These are phyloP conservation scores for Hymenoscyphus fructigenus DNA, from an alignment of 2,329 filamentous ascomycete species.

Conservation along the genomic window DNA sequence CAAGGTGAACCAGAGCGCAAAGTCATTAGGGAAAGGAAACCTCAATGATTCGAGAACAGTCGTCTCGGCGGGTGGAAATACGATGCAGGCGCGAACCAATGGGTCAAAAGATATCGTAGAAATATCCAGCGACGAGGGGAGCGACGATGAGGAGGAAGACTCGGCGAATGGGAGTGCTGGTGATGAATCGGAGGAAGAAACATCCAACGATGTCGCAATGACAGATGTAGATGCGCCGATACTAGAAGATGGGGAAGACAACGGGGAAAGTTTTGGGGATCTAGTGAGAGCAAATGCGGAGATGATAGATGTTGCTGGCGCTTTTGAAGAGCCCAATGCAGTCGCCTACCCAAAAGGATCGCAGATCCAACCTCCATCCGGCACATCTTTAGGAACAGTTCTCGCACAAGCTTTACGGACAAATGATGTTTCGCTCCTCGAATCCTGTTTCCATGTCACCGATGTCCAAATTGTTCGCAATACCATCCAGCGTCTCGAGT, in stretches of 20 bases:
- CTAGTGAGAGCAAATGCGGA: constrained; percentile 69
- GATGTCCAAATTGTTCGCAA: constrained; percentile 76
- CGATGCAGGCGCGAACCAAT: constrained; percentile 25
- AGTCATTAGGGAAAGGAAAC: constrained; percentile 47
- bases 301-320: constrained; percentile 71
- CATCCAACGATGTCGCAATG: constrained; percentile 37
- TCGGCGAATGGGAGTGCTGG: constrained; percentile 46
- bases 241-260: constrained; percentile 37
- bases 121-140: constrained; percentile 57
- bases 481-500: constrained; percentile 89
- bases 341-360: constrained; percentile 28
- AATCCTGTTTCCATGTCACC: constrained; percentile 83
- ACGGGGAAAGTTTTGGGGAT: constrained; percentile 72
- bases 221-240: constrained; percentile 38
- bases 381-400: constrained; percentile 86
- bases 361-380: constrained; percentile 51
- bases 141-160: constrained; percentile 49
- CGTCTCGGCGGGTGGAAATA: constrained; percentile 42
- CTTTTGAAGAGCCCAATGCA: constrained; percentile 45
- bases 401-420: constrained; percentile 90
- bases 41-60: constrained; percentile 60
- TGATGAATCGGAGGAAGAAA: constrained; percentile 42
- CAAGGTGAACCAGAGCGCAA: constrained; percentile 53
- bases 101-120: constrained; percentile 44
- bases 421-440: constrained; percentile 84